These are phyloP conservation scores for Nannizziopsis barbatae DNA, from an alignment of 2,329 filamentous ascomycete genomes.

Conservation along the genomic window DNA sequence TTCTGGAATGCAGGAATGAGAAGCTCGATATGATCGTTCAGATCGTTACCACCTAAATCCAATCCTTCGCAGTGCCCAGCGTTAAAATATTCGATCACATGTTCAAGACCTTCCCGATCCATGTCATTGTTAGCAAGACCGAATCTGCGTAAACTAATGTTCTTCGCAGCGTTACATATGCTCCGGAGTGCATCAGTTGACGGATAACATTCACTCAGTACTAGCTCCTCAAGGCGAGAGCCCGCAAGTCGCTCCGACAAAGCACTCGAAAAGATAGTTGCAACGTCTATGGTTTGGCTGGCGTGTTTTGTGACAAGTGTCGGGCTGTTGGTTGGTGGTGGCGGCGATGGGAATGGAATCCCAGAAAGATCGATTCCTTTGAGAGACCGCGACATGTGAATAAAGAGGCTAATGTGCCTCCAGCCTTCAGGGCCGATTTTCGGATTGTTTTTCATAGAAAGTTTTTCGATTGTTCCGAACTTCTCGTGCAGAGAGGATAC, in stretches of 20 bases:
- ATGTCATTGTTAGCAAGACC: constrained; percentile 76
- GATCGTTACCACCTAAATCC: constrained; percentile 76
- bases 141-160: constrained; percentile 65
- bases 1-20: constrained; percentile 29
- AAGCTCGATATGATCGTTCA: constrained; percentile 42
- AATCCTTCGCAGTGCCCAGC: constrained; percentile 73
- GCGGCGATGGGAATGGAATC: constrained; percentile 57
- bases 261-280: constrained; percentile 59
- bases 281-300: constrained; percentile 40
- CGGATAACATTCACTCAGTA: constrained; percentile 68
- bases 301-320: constrained; percentile 18
- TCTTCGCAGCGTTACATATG: constrained; percentile 70
- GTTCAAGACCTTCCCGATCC: constrained; percentile 58
- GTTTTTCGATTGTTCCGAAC: constrained; percentile 66
- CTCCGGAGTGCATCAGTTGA: constrained; percentile 58
- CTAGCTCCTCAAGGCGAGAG: constrained; percentile 65
- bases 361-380: constrained; percentile 79
- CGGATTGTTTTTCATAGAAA: constrained; percentile 78
- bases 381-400: constrained; percentile 79
- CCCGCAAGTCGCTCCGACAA: constrained; percentile 68
- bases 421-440: constrained; percentile 79
- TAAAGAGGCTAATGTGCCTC: constrained; percentile 80
- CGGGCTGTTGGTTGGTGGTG: constrained; percentile 14
- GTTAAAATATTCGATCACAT: constrained; percentile 65
- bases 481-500: constrained; percentile 31